A percentile compares a stretch with the other conserved stretches of the same genome.
These are phyloP conservation scores for Claviceps fusiformis DNA, from an alignment of 2,329 filamentous ascomycete species.

Conservation along the genomic window DNA sequence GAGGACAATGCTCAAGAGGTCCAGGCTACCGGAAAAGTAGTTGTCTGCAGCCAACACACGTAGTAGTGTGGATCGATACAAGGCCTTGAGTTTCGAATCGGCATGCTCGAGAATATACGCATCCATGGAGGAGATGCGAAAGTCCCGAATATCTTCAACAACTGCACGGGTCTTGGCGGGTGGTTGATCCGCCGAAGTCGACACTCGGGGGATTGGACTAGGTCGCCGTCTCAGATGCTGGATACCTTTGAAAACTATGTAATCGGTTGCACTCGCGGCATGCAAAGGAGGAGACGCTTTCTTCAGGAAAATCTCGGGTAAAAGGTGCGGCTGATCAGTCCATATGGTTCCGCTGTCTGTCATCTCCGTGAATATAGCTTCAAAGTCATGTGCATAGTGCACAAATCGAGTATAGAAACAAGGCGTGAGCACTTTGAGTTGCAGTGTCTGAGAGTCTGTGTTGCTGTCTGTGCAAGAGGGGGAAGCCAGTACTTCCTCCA, in stretches of 20 bases:
- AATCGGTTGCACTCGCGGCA: constrained; percentile 23
- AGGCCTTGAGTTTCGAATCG: constrained; percentile 12
- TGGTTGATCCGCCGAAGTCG: constrained; percentile 22
- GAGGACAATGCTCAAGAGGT: constrained; percentile 16
- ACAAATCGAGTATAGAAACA: constrained; percentile 54
- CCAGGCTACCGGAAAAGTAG: constrained; percentile 22
- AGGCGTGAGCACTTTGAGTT: constrained; percentile 48
- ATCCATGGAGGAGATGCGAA: constrained; percentile 38
- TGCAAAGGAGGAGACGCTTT: constrained; percentile 22
- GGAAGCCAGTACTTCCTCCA: constrained; percentile 26
- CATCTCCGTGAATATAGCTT: constrained; percentile 48
- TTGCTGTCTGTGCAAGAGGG: constrained; percentile 10
- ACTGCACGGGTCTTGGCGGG: constrained; percentile 2
- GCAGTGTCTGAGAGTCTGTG: constrained; percentile 24
- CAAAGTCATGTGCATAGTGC: constrained; percentile 46
- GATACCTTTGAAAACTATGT: constrained; percentile 28
- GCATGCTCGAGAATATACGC: constrained; percentile 28
- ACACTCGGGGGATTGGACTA: constrained; percentile 24
- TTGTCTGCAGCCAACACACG: constrained; percentile 31
- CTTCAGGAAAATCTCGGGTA: constrained; percentile 32
- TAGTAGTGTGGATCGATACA: constrained; percentile 26
- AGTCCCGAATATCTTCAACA: constrained; percentile 30
- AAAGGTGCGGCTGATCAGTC: constrained; percentile 38
- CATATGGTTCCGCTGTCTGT: constrained; percentile 44
- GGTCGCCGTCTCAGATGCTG: constrained; percentile 29